Conservation (phyloP, 2,329 filamentous ascomycete species). For the Myriosclerotinia scirpicola region DNA sequence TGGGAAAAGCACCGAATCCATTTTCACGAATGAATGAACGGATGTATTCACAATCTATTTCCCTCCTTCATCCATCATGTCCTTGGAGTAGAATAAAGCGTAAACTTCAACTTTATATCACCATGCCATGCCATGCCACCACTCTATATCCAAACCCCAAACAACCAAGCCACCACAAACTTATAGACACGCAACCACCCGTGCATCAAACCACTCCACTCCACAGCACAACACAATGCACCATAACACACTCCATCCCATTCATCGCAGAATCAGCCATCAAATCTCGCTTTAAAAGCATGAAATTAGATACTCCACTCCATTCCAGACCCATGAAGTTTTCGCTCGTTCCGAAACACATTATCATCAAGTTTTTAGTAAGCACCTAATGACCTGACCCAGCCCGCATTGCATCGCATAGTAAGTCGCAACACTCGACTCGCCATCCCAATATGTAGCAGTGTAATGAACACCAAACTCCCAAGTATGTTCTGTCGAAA, state of each 20-base stretch:
- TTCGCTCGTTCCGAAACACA: not conserved
- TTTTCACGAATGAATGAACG: no score
- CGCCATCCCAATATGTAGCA: not conserved
- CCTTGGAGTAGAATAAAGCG: not conserved
- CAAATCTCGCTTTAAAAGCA: not conserved
- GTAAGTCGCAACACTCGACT: not conserved
- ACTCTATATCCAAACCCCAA: not conserved
- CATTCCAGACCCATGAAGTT: not conserved
- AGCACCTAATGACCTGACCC: not conserved
- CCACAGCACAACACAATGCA: no score
- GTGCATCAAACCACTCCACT: not conserved
- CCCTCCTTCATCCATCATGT: not conserved
- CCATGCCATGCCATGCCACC: not conserved
- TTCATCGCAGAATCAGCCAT: not conserved
- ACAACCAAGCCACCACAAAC: not conserved
- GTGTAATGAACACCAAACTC: not conserved
- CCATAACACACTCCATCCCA: not conserved
- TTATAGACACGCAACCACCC: constrained; percentile 4
- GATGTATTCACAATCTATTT: not conserved
- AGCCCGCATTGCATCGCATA: not conserved
- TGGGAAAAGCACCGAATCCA: no score
- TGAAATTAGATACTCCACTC: not conserved
- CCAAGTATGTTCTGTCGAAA: not conserved
- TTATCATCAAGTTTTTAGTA: not conserved
- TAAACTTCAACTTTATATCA: not conserved